Evolutionary conservation across 176 grass and related monocot genomes (phyloP).

Genomic region (Pharus latifolius): DNA sequence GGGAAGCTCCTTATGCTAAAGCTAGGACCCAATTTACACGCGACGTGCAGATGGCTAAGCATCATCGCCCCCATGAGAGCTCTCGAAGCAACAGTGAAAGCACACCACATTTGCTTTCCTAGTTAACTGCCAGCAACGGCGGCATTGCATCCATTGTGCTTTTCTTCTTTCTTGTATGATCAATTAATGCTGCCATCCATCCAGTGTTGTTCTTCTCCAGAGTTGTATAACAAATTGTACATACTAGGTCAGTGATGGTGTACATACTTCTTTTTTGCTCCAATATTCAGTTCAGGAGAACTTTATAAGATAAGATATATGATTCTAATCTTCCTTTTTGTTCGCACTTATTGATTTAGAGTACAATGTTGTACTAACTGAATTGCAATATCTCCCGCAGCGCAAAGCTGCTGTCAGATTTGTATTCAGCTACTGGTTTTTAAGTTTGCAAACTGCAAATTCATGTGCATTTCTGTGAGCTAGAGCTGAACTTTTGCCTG

Average conservation of each 20-base stretch:
- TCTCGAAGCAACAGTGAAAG: conserved; percentile 33
- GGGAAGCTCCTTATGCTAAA: conserved; percentile 98
- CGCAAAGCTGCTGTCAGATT: not conserved
- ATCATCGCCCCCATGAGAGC: conserved; percentile 48
- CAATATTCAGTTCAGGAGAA: not conserved
- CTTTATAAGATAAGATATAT: not conserved
- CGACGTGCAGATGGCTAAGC: conserved; percentile 78
- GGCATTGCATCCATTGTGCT: not conserved
- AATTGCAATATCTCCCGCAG: not conserved
- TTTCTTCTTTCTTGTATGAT: conserved; percentile 1
- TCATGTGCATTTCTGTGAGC: not conserved
- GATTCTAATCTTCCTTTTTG: not conserved
- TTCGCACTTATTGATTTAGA: not conserved
- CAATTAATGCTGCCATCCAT: not conserved
- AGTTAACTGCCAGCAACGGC: not conserved
- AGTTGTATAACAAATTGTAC: conserved; percentile 18
- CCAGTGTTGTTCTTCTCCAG: not conserved
- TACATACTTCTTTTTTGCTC: conserved; percentile 3
- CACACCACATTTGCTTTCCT: conserved; percentile 30
- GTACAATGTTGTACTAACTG: not conserved
- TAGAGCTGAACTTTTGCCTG: not conserved
- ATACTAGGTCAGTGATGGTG: conserved; percentile 26
- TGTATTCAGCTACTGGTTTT: not conserved
- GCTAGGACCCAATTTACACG: conserved; percentile 68
- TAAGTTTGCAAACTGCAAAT: not conserved